Evolutionary conservation across 176 grass and related monocot genomes (phyloP), one percentile per base, ranked within the genome.

Genomic region (Elaeis guineensis): DNA sequence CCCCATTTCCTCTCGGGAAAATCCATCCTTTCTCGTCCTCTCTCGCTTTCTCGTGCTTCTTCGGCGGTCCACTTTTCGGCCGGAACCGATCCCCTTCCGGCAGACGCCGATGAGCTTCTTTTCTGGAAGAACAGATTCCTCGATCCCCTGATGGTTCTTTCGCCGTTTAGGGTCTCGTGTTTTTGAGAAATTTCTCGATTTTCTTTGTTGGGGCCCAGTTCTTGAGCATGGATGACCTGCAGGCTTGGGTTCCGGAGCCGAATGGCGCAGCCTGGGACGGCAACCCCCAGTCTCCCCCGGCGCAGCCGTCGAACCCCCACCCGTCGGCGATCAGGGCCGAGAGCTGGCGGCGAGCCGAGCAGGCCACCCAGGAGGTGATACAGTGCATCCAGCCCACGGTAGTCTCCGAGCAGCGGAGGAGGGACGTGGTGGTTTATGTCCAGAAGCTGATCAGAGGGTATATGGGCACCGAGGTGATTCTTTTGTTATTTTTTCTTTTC

Each of bases 171-270:
- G 35, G 35, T 12, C 35, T 44, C 8, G 35, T 44, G 35, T 44
- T 44, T 67, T 29, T 67, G 53, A 67, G 19, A 55, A 63, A 20
- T 28, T 61, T 21, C 52, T 24, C 17, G 6, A 16, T 55, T 2
- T 69, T 50, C 25, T 59, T 51, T 58, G 22, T 4, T 50, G 50
- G 19, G 3, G 6, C 24, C 44, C 51, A 57, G 25, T 51, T 52
- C n/a, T 64, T 71, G 54, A 69, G 61, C 62, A 91, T 97, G 92
- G 84, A 82, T 49, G 78, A 88, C 73, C 80, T 85, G 77, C 72
- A 80, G 51, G 67, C 71, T 16, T 84, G 79, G 78, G 78, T 23
- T 56, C 49, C 63, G 63, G 64, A 71, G 17, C 71, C 50, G 50
- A 67, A 77, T 22, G 74, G 66, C 59, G 69, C 67, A 52, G 26